Base-by-base conservation (phyloP, 495 filamentous ascomycete species). In the Saxophila tyrrhenica region DNA sequence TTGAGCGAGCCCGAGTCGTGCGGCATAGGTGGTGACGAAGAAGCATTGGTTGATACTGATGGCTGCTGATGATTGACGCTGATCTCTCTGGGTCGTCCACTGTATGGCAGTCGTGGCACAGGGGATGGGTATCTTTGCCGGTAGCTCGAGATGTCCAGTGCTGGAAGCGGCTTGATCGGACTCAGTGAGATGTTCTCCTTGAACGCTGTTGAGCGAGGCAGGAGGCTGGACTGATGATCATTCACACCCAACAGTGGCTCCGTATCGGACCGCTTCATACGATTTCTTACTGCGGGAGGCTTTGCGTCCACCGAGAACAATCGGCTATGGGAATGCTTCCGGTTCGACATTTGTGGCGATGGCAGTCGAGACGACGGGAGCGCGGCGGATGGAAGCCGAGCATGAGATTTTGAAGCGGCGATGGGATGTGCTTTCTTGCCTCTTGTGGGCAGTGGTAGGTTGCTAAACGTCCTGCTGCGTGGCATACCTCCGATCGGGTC, bases 401-500 rank as follows among this genome's bases (percentile, higher is more conserved):
- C 25, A 39, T 58, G 60, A 9, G 56, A 56, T 22, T 54, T 48
- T 1, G 55, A 58, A 2, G 49, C 16, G 7, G 23, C 52, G 24
- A 58, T 55, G 1, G 44, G n/a, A 48, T 38, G 17, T 20, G 52
- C 20, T 50, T 50, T 45, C 52, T 48, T 49, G 17, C 56, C 48
- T 42, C 52, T 38, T 24, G 42, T 52, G 17, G 60, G 56, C 24
- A 62, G 56, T 10, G 60, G 60, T n/a, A 63, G 39, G 54, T 63
- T 63, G 54, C 57, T 63, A 38, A 63, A 60, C 0, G 60, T 63
- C 10, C 56, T 47, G 39, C 60, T 63, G 16, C 60, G 39, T 35
- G 60, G 60, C 50, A 63, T 57, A n/a, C 55, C 51, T 1, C 59
- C 55, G 11, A 58, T 51, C 10, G 54, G 54, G 25, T 62, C 59